A percentile compares a stretch with the other conserved stretches of the same genome.
Evolutionary conservation across 1,284 basidiomycete genomes (phyloP).

Genomic region (Takashimella tepidaria): DNA sequence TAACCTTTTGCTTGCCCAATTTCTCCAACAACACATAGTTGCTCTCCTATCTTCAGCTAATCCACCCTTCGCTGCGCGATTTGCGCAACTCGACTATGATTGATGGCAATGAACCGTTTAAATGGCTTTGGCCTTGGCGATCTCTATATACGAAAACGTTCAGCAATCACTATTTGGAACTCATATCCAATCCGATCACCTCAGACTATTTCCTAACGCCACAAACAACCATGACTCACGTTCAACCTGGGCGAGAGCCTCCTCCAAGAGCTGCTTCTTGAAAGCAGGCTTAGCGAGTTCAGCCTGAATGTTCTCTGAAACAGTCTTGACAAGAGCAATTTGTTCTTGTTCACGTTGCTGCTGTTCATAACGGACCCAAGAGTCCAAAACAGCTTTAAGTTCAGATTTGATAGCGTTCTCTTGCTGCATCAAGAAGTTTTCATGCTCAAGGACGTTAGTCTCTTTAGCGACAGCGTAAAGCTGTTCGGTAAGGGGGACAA

Average conservation of each 20-base stretch:
- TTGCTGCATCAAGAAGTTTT: constrained; percentile 87
- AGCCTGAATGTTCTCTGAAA: constrained; percentile 81
- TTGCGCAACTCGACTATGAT: no score
- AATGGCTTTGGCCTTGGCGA: constrained; percentile 67
- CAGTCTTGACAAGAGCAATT: constrained; percentile 75
- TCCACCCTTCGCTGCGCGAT: no score
- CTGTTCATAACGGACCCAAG: constrained; percentile 97
- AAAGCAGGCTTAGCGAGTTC: constrained; percentile 83
- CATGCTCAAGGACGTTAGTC: constrained; percentile 84
- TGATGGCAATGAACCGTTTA: constrained; percentile 37
- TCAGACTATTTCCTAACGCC: not conserved
- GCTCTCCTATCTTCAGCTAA: no score
- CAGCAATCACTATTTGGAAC: constrained; percentile 13
- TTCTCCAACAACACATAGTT: no score
- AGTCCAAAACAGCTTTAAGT: constrained; percentile 91
- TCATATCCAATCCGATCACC: not conserved
- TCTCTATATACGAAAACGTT: constrained; percentile 49
- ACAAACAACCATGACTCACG: constrained; percentile 58
- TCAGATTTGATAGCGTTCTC: constrained; percentile 80
- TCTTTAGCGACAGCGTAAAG: constrained; percentile 96
- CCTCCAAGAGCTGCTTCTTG: constrained; percentile 82
- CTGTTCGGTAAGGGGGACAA: constrained; percentile 79
- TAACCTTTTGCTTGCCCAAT: not conserved
- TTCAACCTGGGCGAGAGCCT: constrained; percentile 86
- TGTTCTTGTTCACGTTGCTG: constrained; percentile 96